Evolutionary conservation across 208 protist genomes (phyloP).

Genomic region (Trypanosomatidae sp.): DNA sequence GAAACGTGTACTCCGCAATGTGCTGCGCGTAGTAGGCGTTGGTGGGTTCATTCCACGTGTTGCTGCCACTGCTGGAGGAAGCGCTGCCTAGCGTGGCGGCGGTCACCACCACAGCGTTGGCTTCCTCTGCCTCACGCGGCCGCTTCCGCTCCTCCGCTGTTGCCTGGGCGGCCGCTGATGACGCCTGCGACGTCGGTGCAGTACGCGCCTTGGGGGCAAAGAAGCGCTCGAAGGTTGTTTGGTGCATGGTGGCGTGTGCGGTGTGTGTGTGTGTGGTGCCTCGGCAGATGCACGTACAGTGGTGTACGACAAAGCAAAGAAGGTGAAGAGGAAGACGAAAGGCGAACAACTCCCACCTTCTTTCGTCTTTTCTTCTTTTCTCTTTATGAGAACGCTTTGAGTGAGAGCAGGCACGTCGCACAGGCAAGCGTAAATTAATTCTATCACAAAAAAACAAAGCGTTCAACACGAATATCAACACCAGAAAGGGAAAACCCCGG

Average conservation of each 20-base stretch:
- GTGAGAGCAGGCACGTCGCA: too few species aligned
- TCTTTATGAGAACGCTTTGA: too few species aligned
- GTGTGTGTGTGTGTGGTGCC: too few species aligned
- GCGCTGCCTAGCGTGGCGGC: not conserved
- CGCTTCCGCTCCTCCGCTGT: slow-evolving; percentile 11
- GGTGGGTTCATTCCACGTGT: slow-evolving; percentile 17
- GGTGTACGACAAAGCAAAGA: not conserved
- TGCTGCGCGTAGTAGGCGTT: slow-evolving; percentile 24
- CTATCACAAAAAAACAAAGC: too few species aligned
- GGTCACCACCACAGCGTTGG: not conserved
- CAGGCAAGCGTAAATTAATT: too few species aligned
- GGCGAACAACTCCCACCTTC: too few species aligned
- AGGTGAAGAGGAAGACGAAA: not conserved
- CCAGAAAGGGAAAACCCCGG: too few species aligned
- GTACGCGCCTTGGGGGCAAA: not conserved
- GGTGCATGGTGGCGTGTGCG: slow-evolving; percentile 24
- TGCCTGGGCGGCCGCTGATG: not conserved
- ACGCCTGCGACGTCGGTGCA: too few species aligned
- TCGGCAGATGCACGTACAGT: too few species aligned
- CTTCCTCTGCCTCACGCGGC: slow-evolving; percentile 3
- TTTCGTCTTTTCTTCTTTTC: too few species aligned
- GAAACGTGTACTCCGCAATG: slow-evolving; percentile 26
- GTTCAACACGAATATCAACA: too few species aligned
- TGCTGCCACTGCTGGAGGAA: not conserved
- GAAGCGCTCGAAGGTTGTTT: slow-evolving; percentile 26